phyloP scores from a whole-genome alignment of 2,329 filamentous ascomycete species.

The Chaetomium sp. region DNA sequence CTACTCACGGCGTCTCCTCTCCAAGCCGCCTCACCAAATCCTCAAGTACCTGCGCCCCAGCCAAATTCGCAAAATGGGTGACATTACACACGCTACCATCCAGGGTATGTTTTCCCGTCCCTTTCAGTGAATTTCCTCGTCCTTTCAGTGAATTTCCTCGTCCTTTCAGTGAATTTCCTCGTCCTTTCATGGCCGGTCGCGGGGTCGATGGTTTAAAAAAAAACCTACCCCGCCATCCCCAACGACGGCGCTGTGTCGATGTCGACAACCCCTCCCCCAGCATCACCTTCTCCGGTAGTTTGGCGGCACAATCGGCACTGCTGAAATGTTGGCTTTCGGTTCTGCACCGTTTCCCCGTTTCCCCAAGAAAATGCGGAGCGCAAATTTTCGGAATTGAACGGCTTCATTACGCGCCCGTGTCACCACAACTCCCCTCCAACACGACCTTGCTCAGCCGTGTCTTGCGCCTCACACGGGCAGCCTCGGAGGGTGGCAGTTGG shows the following conservation, averaged over 20 bases:
- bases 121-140: slow-evolving; percentile 9
- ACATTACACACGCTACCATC: slow-evolving; percentile 60
- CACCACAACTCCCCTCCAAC: not conserved
- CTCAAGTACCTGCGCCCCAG: slow-evolving; percentile 19
- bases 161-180: slow-evolving; percentile 10
- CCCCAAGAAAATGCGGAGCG: not conserved
- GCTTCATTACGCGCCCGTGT: not conserved
- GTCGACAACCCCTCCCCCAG: slow-evolving; percentile 1
- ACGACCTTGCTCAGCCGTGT: not conserved
- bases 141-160: slow-evolving; percentile 8
- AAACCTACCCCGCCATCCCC: slow-evolving; percentile 37
- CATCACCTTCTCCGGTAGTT: slow-evolving; percentile 6
- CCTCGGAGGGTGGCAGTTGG: slow-evolving; percentile 5
- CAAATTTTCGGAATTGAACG: not conserved
- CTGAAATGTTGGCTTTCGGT: not conserved
- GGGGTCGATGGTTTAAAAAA: not conserved
- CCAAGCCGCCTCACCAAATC: slow-evolving; percentile 22
- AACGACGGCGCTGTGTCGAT: slow-evolving; percentile 17
- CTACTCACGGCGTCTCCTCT: slow-evolving; percentile 23
- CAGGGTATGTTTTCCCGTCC: slow-evolving; percentile 49
- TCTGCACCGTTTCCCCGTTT: not conserved
- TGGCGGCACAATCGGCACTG: not conserved
- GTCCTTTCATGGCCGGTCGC: not conserved
- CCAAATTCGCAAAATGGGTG: slow-evolving; percentile 48
- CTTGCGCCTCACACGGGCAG: slow-evolving; percentile 24